A percentile compares a stretch with the other conserved stretches of the same genome.
Conservation (phyloP, 768 basidiomycete genomes). For the Leccinum arenicola region DNA sequence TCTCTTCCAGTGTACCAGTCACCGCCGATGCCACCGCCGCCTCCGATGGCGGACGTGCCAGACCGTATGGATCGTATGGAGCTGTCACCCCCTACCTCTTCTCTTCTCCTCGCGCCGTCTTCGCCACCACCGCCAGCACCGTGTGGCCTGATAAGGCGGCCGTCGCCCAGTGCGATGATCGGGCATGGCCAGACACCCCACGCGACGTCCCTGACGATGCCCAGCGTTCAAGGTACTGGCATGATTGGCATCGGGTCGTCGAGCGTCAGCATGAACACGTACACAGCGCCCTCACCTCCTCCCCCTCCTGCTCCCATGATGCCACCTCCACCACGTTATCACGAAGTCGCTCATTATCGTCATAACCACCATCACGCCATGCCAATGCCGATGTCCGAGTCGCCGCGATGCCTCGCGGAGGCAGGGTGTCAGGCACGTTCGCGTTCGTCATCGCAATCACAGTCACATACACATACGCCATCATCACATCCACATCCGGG, state of each 20-base stretch:
- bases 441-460: background rate
- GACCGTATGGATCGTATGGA: background rate
- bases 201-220: background rate
- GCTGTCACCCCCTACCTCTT: slow-evolving; percentile 1
- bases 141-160: slow-evolving; percentile 14
- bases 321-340: slow-evolving; percentile 20
- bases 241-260: background rate
- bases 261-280: slow-evolving; percentile 6
- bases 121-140: slow-evolving; percentile 11
- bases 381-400: background rate
- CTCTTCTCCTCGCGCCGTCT: slow-evolving; percentile 16
- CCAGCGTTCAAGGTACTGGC: background rate
- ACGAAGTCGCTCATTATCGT: slow-evolving; percentile 9
- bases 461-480: background rate
- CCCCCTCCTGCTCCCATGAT: slow-evolving; percentile 9
- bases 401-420: slow-evolving; percentile 23
- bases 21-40: background rate
- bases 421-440: slow-evolving; percentile 24
- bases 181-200: slow-evolving; percentile 5
- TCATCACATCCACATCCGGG: background rate
- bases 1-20: background rate
- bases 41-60: background rate
- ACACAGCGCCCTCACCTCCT: background rate
- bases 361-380: background rate
- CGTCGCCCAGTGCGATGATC: slow-evolving; percentile 10